Conservation (phyloP, 2,329 filamentous ascomycete genomes). For the Cephalotrichum gorgonifer region DNA sequence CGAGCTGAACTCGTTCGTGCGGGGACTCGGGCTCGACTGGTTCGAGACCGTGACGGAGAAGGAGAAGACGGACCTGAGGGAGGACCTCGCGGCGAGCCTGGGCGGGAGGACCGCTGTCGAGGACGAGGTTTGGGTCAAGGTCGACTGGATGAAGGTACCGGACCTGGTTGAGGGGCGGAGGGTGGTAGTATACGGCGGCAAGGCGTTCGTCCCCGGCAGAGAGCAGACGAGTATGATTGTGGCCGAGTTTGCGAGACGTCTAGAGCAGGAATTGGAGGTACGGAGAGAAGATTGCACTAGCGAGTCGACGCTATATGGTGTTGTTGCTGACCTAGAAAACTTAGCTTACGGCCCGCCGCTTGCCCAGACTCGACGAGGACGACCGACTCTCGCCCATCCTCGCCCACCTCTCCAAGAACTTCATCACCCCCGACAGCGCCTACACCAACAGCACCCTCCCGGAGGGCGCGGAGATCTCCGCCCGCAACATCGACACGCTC, state of each 20-base stretch:
- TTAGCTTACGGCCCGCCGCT: slow-evolving; percentile 76
- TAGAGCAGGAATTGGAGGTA: slow-evolving; percentile 80
- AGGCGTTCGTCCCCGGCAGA: slow-evolving; percentile 79
- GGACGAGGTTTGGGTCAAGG: slow-evolving; percentile 89
- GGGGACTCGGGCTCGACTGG: slow-evolving; percentile 72
- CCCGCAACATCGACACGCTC: slow-evolving; percentile 68
- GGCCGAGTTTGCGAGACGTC: slow-evolving; percentile 67
- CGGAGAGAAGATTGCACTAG: too few relatives aligned
- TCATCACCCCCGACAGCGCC: slow-evolving; percentile 78
- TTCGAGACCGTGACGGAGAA: slow-evolving; percentile 76
- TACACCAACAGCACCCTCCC: slow-evolving; percentile 60
- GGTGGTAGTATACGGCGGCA: slow-evolving; percentile 69
- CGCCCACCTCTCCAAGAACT: slow-evolving; percentile 84
- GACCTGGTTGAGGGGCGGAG: slow-evolving; percentile 74
- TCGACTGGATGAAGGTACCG: slow-evolving; percentile 88
- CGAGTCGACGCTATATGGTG: too few relatives aligned
- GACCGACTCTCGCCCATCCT: slow-evolving; percentile 67
- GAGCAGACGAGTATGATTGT: slow-evolving; percentile 86
- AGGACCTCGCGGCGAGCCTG: slow-evolving; percentile 43
- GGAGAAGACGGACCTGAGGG: slow-evolving; percentile 57
- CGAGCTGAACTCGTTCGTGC: slow-evolving; percentile 69
- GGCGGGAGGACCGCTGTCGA: slow-evolving; percentile 25
- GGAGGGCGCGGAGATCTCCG: slow-evolving; percentile 62
- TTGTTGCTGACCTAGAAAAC: too few relatives aligned
- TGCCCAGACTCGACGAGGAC: slow-evolving; percentile 91